Percentiles rank a stretch among this genome's conserved stretches.
Conservation (phyloP, 305 asterid genomes). For the Fraxinus sp. region DNA sequence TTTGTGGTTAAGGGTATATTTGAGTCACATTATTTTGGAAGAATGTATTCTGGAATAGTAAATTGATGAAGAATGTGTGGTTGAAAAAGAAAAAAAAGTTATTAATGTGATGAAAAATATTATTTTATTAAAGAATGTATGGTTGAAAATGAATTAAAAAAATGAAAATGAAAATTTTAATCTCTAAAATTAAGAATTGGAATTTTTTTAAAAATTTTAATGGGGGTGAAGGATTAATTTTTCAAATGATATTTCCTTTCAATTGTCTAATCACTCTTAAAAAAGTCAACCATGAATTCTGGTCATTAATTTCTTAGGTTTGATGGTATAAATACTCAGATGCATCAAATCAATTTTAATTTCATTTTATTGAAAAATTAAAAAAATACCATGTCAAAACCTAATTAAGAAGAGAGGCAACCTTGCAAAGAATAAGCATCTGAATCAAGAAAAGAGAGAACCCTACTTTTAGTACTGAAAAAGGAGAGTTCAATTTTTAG, state of each 20-base stretch:
- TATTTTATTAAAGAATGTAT: too few relatives aligned
- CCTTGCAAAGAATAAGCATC: constrained; percentile 26
- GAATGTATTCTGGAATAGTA: too few relatives aligned
- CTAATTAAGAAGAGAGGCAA: constrained; percentile 21
- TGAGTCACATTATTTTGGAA: too few relatives aligned
- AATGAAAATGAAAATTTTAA: too few relatives aligned
- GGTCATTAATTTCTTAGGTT: constrained; percentile 30
- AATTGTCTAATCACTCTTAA: constrained; percentile 55
- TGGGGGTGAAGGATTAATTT: constrained; percentile 33
- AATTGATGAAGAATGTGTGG: too few relatives aligned
- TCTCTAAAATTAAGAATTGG: too few relatives aligned
- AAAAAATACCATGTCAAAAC: constrained; percentile 16
- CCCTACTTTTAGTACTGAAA: not conserved
- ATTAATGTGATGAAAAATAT: too few relatives aligned
- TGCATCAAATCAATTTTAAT: constrained; percentile 51
- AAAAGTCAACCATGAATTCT: constrained; percentile 81
- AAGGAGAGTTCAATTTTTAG: not conserved
- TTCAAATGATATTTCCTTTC: constrained; percentile 41
- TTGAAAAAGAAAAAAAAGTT: too few relatives aligned
- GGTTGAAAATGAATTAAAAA: too few relatives aligned
- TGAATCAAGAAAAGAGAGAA: not conserved
- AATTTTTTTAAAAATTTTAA: too few relatives aligned
- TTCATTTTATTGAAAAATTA: constrained; percentile 32
- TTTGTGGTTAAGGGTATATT: too few relatives aligned
- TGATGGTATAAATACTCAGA: constrained; percentile 58